A percentile compares a stretch with the other conserved stretches of the same genome.
phyloP scores from a whole-genome alignment of 345 rosid species.

The Garcia nutans region DNA sequence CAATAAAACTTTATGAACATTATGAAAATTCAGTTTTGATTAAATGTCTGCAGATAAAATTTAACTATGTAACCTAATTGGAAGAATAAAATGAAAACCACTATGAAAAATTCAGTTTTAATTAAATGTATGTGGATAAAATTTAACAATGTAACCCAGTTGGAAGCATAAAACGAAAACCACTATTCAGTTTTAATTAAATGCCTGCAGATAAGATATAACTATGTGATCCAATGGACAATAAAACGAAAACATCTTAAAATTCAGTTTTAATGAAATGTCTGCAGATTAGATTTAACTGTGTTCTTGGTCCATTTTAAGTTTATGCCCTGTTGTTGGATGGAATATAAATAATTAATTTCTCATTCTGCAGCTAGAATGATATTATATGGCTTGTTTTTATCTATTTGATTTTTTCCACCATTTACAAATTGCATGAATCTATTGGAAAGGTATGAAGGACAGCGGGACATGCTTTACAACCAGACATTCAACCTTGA shows the following conservation, averaged over 20 bases:
- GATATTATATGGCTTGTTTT: background rate
- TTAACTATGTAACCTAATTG: background rate
- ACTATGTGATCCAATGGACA: no score
- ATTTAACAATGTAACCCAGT: no score
- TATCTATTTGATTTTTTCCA: constrained; percentile 2
- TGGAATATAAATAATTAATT: background rate
- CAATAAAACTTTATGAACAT: no score
- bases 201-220: background rate
- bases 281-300: background rate
- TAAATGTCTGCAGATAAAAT: background rate
- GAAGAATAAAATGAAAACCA: background rate
- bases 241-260: no score
- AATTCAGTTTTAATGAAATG: background rate
- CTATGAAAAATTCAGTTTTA: background rate
- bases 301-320: background rate
- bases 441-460: constrained; percentile 72
- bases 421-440: constrained; percentile 3
- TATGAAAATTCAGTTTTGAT: no score
- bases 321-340: background rate
- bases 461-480: constrained; percentile 94
- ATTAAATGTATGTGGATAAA: background rate
- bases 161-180: no score
- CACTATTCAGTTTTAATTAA: background rate
- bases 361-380: background rate
- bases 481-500: constrained; percentile 98